These are phyloP conservation scores for Aspergillus felis DNA, from an alignment of 2,329 filamentous ascomycete genomes.

Conservation along the genomic window DNA sequence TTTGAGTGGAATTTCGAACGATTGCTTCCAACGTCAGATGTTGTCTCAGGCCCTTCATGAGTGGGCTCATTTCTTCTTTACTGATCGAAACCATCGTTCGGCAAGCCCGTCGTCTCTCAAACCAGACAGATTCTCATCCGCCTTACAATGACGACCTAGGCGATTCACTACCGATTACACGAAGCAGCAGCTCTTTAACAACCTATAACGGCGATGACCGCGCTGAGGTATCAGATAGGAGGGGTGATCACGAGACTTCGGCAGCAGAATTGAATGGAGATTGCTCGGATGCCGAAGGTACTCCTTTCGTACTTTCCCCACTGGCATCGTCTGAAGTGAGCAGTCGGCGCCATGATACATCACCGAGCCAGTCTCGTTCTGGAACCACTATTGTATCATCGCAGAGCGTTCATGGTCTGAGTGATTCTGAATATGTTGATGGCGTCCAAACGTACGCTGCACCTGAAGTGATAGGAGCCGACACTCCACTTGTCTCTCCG, in stretches of 20 bases:
- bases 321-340: constrained; percentile 13
- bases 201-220: constrained; percentile 12
- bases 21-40: constrained; percentile 8
- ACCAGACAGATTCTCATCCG: constrained; percentile 16
- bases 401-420: neutral
- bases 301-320: constrained; percentile 13
- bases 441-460: neutral
- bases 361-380: neutral
- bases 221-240: constrained; percentile 7
- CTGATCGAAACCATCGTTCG: constrained; percentile 43
- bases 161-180: constrained; percentile 19
- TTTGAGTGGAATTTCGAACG: neutral
- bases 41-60: constrained; percentile 36
- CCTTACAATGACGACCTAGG: constrained; percentile 21
- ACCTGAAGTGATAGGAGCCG: neutral
- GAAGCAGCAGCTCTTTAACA: constrained; percentile 17
- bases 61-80: constrained; percentile 41
- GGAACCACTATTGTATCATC: neutral
- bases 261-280: constrained; percentile 8
- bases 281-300: constrained; percentile 21
- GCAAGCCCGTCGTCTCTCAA: constrained; percentile 39
- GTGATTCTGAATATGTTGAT: neutral
- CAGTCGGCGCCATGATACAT: constrained; percentile 2
- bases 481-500: neutral
- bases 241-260: constrained; percentile 8